phyloP scores from a whole-genome alignment of 345 rosid genomes.

The Kandelia obovata region DNA sequence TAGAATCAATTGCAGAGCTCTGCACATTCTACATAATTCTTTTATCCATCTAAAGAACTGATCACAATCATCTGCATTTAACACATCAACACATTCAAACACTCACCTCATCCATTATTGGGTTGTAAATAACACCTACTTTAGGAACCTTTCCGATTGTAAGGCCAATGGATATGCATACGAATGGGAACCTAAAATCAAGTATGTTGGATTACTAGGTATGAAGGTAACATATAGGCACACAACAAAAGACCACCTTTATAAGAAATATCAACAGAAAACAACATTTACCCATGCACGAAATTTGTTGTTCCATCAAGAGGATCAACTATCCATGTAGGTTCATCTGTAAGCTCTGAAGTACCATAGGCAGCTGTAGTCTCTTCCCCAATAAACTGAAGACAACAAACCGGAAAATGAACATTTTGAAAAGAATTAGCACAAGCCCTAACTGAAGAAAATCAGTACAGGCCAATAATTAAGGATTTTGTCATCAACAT shows the following conservation, averaged over 20 bases:
- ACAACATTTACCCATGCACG: slow-evolving; percentile 72
- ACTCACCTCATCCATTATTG: slow-evolving; percentile 87
- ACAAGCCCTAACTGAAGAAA: not conserved
- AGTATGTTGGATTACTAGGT: slow-evolving; percentile 1
- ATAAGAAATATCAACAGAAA: slow-evolving; percentile 1
- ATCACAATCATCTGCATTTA: not conserved
- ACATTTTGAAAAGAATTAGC: slow-evolving; percentile 1
- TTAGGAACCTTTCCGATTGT: slow-evolving; percentile 74
- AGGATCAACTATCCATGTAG: slow-evolving; percentile 99
- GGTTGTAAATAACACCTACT: slow-evolving; percentile 90
- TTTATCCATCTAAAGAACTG: not conserved
- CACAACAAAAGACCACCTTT: slow-evolving; percentile 11
- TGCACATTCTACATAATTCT: not conserved
- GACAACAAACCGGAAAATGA: slow-evolving; percentile 4
- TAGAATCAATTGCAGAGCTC: not conserved
- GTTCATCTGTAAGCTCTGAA: slow-evolving; percentile 80
- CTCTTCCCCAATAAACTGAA: slow-evolving; percentile 93
- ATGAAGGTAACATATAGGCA: slow-evolving; percentile 1
- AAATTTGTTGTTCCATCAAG: slow-evolving; percentile 98
- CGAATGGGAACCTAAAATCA: slow-evolving; percentile 70
- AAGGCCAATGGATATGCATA: slow-evolving; percentile 93
- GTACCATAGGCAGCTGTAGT: slow-evolving; percentile 82
- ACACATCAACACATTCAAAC: not conserved
- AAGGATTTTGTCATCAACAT: not conserved
- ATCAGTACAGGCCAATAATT: not conserved